These are phyloP conservation scores for Boletus sp. DNA, from an alignment of 768 basidiomycete genomes.

Conservation along the genomic window DNA sequence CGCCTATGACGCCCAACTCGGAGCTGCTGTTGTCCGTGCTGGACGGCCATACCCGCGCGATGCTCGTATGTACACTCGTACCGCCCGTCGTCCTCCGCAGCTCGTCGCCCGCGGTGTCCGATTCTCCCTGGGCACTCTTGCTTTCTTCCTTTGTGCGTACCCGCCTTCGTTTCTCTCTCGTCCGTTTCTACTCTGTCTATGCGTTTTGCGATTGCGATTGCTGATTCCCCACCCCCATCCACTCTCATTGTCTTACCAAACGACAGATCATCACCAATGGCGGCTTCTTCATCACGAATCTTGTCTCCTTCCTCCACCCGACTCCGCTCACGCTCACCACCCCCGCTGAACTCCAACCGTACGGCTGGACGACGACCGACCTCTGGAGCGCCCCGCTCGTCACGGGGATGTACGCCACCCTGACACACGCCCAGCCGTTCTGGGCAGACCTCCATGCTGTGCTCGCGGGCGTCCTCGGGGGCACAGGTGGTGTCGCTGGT, in stretches of 20 bases:
- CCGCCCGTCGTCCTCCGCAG: slow-evolving; percentile 63
- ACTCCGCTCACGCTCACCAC: slow-evolving; percentile 65
- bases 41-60: slow-evolving; percentile 77
- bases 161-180: background rate
- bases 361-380: slow-evolving; percentile 85
- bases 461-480: slow-evolving; percentile 45
- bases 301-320: slow-evolving; percentile 73
- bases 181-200: background rate
- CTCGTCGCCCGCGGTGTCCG: slow-evolving; percentile 45
- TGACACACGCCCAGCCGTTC: slow-evolving; percentile 86
- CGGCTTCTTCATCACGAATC: slow-evolving; percentile 76
- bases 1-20: slow-evolving; percentile 47
- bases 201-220: background rate
- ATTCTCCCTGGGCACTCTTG: slow-evolving; percentile 75
- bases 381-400: slow-evolving; percentile 80
- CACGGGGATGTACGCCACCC: slow-evolving; percentile 73
- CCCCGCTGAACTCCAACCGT: slow-evolving; percentile 73
- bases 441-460: slow-evolving; percentile 61
- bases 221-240: background rate
- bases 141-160: slow-evolving; percentile 64
- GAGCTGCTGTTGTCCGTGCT: slow-evolving; percentile 73
- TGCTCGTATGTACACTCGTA: slow-evolving; percentile 74
- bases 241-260: background rate
- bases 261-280: slow-evolving; percentile 66
- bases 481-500: background rate